phyloP scores from a whole-genome alignment of 805 yeast species.

The Saccharomycopsis microspora region DNA sequence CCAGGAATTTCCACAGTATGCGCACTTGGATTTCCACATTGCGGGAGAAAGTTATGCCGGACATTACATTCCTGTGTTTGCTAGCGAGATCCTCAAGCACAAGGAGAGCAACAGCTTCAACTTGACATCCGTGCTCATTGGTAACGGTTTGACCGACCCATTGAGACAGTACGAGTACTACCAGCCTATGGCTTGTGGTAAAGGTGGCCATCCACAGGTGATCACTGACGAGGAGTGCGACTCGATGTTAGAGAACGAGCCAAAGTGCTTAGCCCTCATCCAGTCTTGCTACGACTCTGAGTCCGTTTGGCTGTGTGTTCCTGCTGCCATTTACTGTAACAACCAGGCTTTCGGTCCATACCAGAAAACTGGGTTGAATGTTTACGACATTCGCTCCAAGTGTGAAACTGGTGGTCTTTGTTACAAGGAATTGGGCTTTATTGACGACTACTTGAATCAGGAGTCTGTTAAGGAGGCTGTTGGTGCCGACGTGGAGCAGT shows the following conservation, averaged over 20 bases:
- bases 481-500: conserved; percentile 82
- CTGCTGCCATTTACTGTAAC: conserved; percentile 86
- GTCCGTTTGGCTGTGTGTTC: conserved; percentile 78
- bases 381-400: conserved; percentile 74
- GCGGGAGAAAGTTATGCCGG: conserved; percentile 95
- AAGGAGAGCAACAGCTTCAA: conserved; percentile 43
- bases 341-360: conserved; percentile 76
- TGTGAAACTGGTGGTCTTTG: conserved; percentile 65
- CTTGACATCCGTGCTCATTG: conserved; percentile 70
- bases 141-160: conserved; percentile 87
- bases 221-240: conserved; percentile 72
- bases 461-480: conserved; percentile 68
- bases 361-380: conserved; percentile 79
- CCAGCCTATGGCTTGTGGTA: conserved; percentile 92
- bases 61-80: conserved; percentile 86
- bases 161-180: conserved; percentile 66
- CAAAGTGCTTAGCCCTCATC: conserved; percentile 69
- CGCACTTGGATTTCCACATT: conserved; percentile 58
- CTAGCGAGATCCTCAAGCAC: conserved; percentile 65
- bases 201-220: conserved; percentile 72
- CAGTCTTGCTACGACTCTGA: conserved; percentile 67
- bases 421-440: conserved; percentile 62
- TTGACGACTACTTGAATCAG: conserved; percentile 70
- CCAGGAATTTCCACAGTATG: conserved; percentile 54
- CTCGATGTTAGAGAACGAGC: conserved; percentile 52